Evolutionary conservation across 805 yeast species (phyloP).

Genomic region (Metschnikowia kofuensis): DNA sequence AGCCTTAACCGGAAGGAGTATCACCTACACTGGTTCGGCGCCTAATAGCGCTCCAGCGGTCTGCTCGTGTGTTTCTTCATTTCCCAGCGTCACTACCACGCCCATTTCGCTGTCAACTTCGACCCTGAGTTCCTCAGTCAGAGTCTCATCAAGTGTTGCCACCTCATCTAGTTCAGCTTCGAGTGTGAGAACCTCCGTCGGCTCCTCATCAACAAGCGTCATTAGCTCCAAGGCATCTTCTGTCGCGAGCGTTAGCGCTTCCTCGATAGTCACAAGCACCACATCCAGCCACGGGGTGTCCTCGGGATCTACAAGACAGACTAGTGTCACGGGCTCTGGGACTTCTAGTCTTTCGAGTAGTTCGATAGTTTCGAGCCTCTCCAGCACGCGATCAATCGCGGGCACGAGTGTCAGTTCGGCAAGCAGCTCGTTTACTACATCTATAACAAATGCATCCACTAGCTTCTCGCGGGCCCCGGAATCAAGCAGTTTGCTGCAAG

Average conservation of each 20-base stretch:
- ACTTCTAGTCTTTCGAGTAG: no score
- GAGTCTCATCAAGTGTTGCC: background rate
- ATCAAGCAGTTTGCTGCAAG: no score
- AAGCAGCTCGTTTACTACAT: no score
- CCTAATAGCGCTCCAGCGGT: constrained; percentile 2
- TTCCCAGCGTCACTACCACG: constrained; percentile 5
- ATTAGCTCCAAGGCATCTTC: background rate
- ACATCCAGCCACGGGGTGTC: background rate
- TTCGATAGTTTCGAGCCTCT: no score
- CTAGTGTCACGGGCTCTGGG: no score
- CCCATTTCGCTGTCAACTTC: background rate
- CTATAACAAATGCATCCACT: no score
- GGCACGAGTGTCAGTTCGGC: no score
- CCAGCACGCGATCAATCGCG: no score
- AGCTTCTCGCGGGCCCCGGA: no score
- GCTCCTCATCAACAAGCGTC: background rate
- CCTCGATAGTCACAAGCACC: background rate
- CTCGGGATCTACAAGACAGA: background rate
- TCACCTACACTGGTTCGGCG: constrained; percentile 2
- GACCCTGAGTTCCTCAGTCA: background rate
- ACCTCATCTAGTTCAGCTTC: background rate
- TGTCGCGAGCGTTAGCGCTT: background rate
- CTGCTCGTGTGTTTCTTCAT: constrained; percentile 1
- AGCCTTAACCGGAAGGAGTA: background rate
- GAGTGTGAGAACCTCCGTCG: background rate